These are phyloP conservation scores for Paracorniculantispora psalliotae DNA, from an alignment of 2,329 filamentous ascomycete species.

Conservation along the genomic window DNA sequence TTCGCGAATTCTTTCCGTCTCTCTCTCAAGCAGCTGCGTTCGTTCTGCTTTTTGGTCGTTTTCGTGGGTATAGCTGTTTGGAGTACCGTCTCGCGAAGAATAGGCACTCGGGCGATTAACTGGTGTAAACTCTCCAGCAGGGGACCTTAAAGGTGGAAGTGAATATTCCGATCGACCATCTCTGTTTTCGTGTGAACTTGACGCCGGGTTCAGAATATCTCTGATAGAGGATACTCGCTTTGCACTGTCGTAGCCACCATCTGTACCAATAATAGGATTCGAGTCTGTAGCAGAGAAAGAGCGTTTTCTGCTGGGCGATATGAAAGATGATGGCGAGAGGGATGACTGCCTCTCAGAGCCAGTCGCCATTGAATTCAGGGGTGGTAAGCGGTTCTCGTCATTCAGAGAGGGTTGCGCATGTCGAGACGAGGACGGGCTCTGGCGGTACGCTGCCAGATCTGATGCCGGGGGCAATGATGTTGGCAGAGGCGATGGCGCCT, in stretches of 20 bases:
- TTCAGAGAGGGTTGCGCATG: constrained; percentile 37
- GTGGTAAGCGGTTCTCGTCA: constrained; percentile 56
- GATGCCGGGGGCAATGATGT: constrained; percentile 34
- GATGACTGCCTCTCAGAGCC: constrained; percentile 50
- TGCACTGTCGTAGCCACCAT: constrained; percentile 42
- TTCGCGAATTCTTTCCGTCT: constrained; percentile 72
- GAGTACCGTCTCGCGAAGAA: constrained; percentile 24
- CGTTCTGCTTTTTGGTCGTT: constrained; percentile 56
- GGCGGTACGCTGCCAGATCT: constrained; percentile 49
- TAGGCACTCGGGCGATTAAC: constrained; percentile 38
- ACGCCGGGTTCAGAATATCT: constrained; percentile 63
- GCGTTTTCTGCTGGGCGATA: constrained; percentile 58
- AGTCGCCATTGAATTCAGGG: constrained; percentile 43
- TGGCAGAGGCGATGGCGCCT: constrained; percentile 40
- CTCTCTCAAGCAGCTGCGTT: constrained; percentile 61
- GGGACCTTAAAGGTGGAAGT: constrained; percentile 39
- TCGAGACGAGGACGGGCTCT: constrained; percentile 36
- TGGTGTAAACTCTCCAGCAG: constrained; percentile 35
- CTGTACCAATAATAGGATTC: constrained; percentile 35
- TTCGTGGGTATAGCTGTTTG: constrained; percentile 34
- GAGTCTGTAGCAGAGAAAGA: constrained; percentile 60
- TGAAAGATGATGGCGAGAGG: constrained; percentile 55
- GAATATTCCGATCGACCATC: constrained; percentile 35
- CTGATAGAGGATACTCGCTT: constrained; percentile 71
- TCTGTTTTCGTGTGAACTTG: constrained; percentile 22